These are phyloP conservation scores for Marasmius oreades DNA, from an alignment of 1,284 basidiomycete genomes.

Conservation along the genomic window DNA sequence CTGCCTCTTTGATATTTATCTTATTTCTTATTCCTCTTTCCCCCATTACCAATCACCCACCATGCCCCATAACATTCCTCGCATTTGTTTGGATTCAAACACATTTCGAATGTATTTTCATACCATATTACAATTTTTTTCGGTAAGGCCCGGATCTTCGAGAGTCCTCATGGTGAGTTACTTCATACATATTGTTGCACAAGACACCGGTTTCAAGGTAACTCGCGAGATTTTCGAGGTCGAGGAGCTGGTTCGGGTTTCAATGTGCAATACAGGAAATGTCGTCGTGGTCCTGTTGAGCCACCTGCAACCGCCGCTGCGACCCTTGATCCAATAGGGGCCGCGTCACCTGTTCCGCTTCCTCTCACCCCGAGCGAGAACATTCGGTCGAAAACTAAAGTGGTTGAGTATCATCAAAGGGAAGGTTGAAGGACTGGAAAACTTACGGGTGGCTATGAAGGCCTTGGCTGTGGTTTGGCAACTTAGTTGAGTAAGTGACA, in stretches of 20 bases:
- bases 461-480: conserved; percentile 86
- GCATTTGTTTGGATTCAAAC: neutral
- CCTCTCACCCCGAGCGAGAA: conserved; percentile 79
- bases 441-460: conserved; percentile 78
- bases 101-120: neutral
- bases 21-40: neutral
- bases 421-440: neutral
- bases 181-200: neutral
- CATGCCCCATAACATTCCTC: neutral
- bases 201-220: neutral
- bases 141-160: neutral
- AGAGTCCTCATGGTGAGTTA: neutral
- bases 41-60: neutral
- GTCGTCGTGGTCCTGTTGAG: conserved; percentile 65
- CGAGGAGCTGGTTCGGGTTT: conserved; percentile 47
- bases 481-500: conserved; percentile 76
- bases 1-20: conserved; percentile 5
- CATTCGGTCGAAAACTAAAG: conserved; percentile 86
- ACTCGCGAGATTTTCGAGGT: neutral
- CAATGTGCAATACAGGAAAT: conserved; percentile 77
- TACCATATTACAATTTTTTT: neutral
- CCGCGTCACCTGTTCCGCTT: conserved; percentile 54
- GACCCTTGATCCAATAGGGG: conserved; percentile 58
- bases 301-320: conserved; percentile 58
- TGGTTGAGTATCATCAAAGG: conserved; percentile 4